Base-by-base conservation (phyloP, 2,329 filamentous ascomycete genomes). In the Hansfordia pulvinata region DNA sequence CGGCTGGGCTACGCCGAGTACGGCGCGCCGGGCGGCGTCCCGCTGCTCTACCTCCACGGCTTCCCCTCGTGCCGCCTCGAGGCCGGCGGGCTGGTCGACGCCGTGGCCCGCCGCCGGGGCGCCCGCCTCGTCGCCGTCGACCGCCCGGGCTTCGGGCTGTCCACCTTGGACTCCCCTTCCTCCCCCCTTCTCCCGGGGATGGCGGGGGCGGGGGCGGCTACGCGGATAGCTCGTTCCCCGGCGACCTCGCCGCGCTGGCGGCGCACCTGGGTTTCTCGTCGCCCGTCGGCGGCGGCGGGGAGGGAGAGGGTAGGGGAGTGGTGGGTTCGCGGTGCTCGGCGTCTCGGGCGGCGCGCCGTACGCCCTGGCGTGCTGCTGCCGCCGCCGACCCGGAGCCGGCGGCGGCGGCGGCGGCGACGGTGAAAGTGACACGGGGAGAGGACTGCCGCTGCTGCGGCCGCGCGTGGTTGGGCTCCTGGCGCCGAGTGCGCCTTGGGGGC, bases 91-190 rank as follows among this genome's bases (percentile, higher is more conserved):
- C 27, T 48, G 11, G n/a, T n/a, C n/a, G 37, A 50, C 19, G 28
- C 35, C 3, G 25, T 41, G 4, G 51, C 47, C 8, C 29, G 33
- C 3, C 33, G 35, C 3, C 38, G 37, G 7, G 33, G 37, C 4
- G 30, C 53, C 10, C 51, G 50, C 6, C 15, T 60, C 20, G 42
- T 61, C 19, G 41, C 51, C 4, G 38, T 52, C 3, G 57, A 61
- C 28, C 46, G 58, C 1, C 57, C 58, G 1, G 58, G 58, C 6
- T 54, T 52, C 17, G 58, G 56, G 6, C 34, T 55, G 3, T 58
- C 54, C 4, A 44, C 53, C 3, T 44, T 44, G 8, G 47, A 52
- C 30, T 42, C 49, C n/a, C n/a, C n/a, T n/a, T n/a, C n/a, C n/a
- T n/a, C n/a, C n/a, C n/a, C n/a, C n/a, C n/a, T n/a, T n/a, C n/a